These are phyloP conservation scores for Phytophthora cryptogea DNA, from an alignment of 352 stramenopile species.

Conservation along the genomic window DNA sequence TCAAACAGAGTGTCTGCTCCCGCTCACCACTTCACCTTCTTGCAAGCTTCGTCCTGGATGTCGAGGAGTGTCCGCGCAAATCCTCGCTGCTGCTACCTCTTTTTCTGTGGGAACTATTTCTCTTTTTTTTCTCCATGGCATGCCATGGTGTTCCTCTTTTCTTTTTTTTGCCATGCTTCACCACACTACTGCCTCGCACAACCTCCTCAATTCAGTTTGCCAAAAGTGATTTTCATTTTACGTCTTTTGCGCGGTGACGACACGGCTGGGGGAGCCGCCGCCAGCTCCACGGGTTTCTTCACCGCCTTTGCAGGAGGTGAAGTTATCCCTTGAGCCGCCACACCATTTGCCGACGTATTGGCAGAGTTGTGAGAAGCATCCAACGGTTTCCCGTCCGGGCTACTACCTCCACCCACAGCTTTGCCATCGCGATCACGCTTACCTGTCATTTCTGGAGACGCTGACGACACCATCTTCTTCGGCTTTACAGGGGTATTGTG, in stretches of 20 bases:
- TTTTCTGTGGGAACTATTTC: slow-evolving; percentile 36
- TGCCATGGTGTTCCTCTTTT: slow-evolving; percentile 38
- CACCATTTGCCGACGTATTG: slow-evolving; percentile 34
- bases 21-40: slow-evolving; percentile 14
- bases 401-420: slow-evolving; percentile 17
- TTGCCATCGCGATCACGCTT: slow-evolving; percentile 49
- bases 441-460: slow-evolving; percentile 35
- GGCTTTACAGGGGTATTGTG: slow-evolving; percentile 39
- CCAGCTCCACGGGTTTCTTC: slow-evolving; percentile 48
- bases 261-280: slow-evolving; percentile 43
- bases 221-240: slow-evolving; percentile 94
- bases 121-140: slow-evolving; percentile 42
- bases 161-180: slow-evolving; percentile 47
- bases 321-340: slow-evolving; percentile 28
- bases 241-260: slow-evolving; percentile 85
- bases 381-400: slow-evolving; percentile 32
- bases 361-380: slow-evolving; percentile 19
- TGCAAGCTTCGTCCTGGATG: slow-evolving; percentile 20
- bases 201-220: slow-evolving; percentile 81
- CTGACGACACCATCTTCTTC: slow-evolving; percentile 28
- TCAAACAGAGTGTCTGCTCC: slow-evolving; percentile 22
- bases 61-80: slow-evolving; percentile 21
- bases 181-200: slow-evolving; percentile 32
- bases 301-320: slow-evolving; percentile 45
- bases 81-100: slow-evolving; percentile 31